phyloP scores from a whole-genome alignment of 805 yeast genomes.

The Ogataea degrootiae region DNA sequence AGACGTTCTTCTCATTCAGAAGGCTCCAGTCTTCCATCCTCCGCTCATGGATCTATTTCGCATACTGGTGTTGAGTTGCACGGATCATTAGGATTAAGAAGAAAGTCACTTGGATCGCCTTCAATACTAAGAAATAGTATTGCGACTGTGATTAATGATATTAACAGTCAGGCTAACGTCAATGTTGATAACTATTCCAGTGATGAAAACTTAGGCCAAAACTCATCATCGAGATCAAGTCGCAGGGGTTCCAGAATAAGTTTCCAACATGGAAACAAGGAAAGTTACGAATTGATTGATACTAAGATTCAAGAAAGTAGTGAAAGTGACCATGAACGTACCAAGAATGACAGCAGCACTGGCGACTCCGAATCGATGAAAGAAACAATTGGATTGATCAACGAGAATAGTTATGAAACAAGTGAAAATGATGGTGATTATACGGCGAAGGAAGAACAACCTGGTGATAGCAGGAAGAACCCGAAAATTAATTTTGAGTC shows the following conservation, averaged over 20 bases:
- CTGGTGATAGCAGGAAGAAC: not conserved
- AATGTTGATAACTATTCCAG: not conserved
- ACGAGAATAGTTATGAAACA: slow-evolving; percentile 2
- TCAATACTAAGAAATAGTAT: slow-evolving; percentile 6
- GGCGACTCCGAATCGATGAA: slow-evolving; percentile 10
- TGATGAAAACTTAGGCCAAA: not conserved
- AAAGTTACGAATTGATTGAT: not conserved
- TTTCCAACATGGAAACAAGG: not conserved
- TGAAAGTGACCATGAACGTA: not conserved
- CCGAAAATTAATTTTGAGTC: not conserved
- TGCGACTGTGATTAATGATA: not conserved
- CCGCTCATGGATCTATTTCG: slow-evolving; percentile 1
- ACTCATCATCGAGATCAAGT: slow-evolving; percentile 1
- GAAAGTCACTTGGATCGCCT: slow-evolving; percentile 5
- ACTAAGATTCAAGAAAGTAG: not conserved
- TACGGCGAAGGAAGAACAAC: not conserved
- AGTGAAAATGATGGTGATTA: slow-evolving; percentile 3
- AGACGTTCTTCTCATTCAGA: slow-evolving; percentile 11
- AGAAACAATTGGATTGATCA: slow-evolving; percentile 10
- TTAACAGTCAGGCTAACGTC: not conserved
- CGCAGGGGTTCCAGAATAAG: slow-evolving; percentile 3
- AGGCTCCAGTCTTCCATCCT: not conserved
- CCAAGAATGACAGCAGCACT: slow-evolving; percentile 5
- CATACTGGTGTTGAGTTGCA: not conserved
- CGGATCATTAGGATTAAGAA: not conserved